Conservation (phyloP, 2,329 filamentous ascomycete species). For the Nectriaceae sp. region DNA sequence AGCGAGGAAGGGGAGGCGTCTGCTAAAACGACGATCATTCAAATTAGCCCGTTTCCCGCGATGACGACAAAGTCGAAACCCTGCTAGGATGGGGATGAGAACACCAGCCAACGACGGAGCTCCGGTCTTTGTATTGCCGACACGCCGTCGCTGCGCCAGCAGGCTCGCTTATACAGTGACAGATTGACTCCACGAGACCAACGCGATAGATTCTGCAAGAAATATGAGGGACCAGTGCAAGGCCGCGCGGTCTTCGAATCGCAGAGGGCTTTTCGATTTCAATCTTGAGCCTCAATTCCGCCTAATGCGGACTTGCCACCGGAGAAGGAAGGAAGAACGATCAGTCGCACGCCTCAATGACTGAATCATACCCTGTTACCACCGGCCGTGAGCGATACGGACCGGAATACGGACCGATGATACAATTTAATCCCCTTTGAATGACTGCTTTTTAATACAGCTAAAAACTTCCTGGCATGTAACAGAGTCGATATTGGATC, state of each 20-base stretch:
- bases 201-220: constrained; percentile 10
- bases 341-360: too few species aligned
- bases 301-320: too few species aligned
- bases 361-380: too few species aligned
- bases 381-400: background rate
- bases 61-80: constrained; percentile 18
- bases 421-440: background rate
- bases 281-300: too few species aligned
- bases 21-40: constrained; percentile 32
- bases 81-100: background rate
- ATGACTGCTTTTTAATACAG: background rate
- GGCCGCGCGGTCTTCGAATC: background rate
- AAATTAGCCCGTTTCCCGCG: constrained; percentile 28
- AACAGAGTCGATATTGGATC: background rate
- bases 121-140: constrained; percentile 12
- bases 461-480: background rate
- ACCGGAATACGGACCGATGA: background rate
- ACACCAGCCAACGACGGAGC: background rate
- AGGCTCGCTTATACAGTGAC: constrained; percentile 18
- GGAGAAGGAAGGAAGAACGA: too few species aligned
- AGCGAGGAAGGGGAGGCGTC: constrained; percentile 32
- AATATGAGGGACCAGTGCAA: constrained; percentile 7
- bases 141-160: constrained; percentile 17
- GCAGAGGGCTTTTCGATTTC: too few species aligned
- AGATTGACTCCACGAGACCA: constrained; percentile 10